Base-by-base conservation (phyloP, 345 rosid genomes). In the Populus pruinosa region DNA sequence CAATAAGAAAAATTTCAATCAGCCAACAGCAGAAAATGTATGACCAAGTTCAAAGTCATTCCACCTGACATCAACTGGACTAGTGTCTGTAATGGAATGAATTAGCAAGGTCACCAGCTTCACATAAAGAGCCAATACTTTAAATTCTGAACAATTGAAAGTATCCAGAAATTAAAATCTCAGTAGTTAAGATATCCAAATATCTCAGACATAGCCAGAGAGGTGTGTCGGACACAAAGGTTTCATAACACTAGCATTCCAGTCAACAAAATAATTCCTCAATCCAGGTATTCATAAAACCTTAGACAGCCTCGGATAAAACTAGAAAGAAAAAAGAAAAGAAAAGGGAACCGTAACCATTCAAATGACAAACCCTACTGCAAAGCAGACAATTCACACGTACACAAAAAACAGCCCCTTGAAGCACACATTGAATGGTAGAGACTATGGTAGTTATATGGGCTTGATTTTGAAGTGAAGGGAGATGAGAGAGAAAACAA, bases 381-480 rank as follows among this genome's bases (percentile, higher is more conserved):
- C 71, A 39, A 76, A 72, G 50, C 72, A 70, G 44, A 65, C 35
- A 72, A 38, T 68, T 23, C 39, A 16, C 12, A 21, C 55, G 39
- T 2, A 13, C 69, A 53, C 17, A 61, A 73, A 73, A 63, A 61
- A 67, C 5, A 55, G 25, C 10, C 23, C 78, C 63, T 59, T 31
- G 53, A 20, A 27, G 29, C 75, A 81, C 71, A 29, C 31, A 20
- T 47, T 27, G 43, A 47, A 67, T 13, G 8, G 11, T 3, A 53
- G 67, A 29, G 20, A 20, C 8, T 21, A 67, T 36, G 53, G 53
- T 31, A 25, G 80, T 74, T 76, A 96, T 44, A 96, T 94, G 74
- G 99, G 99, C 91, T 96, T 96, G 92, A 96, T 96, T 89, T 96
- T 96, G 91, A 94, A 96, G 86, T 96, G 98, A 71, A 94, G 98